Base-by-base conservation (phyloP, 179 eudicot species). In the Monotropa hypopitys region DNA sequence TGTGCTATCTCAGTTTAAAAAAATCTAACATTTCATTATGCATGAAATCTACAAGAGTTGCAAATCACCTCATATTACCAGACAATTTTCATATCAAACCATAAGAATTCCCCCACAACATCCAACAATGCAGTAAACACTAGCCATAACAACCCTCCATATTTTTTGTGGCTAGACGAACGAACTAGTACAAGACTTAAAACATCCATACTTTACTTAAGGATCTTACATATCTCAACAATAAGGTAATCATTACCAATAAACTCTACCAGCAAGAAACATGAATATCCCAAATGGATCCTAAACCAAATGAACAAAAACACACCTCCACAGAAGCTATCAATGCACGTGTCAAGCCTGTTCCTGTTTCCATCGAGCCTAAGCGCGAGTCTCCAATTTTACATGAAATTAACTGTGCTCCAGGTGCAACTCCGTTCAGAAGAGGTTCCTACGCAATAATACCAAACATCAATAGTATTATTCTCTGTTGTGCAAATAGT, bases 291-390 rank as follows among this genome's bases (percentile, higher is more conserved):
- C 47, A 38, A 50, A 2, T 23, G n/a, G 67, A 30, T 76, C 33
- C 51, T 21, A 68, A 77, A 46, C 75, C 80, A 77, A 5, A 67
- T 9, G 67, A 70, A 53, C 23, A 54, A 77, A 72, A 66, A 78
- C 79, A 15, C 80, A 94, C 97, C 93, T 95, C 98, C 80, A 95
- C 99, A 82, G 92, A 97, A 49, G 99, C 97, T 75, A 95, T 93
- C 80, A 93, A 73, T 57, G 99, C 99, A 57, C 99, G 90, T 70
- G 83, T 90, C 84, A 95, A 87, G 73, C 99, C 99, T 61, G 99
- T 93, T 80, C 98, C 99, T 12, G 99, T 95, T 84, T 93, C 98
- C 99, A 95, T 95, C 50, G 97, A 89, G 72, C 98, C 97, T 81
- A 95, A 83, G 53, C 99, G 97, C 26, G 97, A 85, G 80, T 95